Percentiles rank a stretch among this genome's conserved stretches.
Evolutionary conservation across 208 protist genomes (phyloP).

Genomic region (Crithidia sp.): DNA sequence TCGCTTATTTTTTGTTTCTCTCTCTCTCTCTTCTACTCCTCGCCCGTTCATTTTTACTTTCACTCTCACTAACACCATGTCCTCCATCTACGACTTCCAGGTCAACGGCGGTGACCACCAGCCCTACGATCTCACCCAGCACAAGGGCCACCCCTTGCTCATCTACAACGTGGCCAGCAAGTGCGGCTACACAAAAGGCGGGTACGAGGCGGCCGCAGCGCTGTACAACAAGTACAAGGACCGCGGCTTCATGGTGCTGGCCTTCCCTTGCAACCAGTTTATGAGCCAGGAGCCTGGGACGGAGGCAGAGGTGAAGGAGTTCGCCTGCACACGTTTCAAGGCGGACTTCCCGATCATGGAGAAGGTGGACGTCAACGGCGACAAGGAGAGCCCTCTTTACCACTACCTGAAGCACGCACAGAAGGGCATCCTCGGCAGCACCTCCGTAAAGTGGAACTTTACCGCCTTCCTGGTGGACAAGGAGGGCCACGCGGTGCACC

Average conservation of each 20-base stretch:
- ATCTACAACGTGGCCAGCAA: conserved; percentile 94
- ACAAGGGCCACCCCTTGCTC: conserved; percentile 88
- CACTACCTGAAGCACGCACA: conserved; percentile 74
- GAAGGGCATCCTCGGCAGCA: conserved; percentile 62
- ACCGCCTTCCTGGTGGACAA: conserved; percentile 90
- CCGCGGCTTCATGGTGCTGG: conserved; percentile 88
- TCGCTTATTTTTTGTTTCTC: no score
- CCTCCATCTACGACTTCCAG: conserved; percentile 83
- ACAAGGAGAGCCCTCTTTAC: conserved; percentile 81
- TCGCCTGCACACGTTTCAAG: conserved; percentile 60
- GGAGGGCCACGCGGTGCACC: conserved; percentile 63
- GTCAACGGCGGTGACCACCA: conserved; percentile 66
- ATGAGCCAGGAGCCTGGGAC: conserved; percentile 82
- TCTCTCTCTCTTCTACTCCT: no score
- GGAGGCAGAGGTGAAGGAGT: conserved; percentile 76
- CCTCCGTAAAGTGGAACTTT: conserved; percentile 94
- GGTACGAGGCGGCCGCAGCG: conserved; percentile 71
- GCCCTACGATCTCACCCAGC: conserved; percentile 82
- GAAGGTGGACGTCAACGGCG: conserved; percentile 92
- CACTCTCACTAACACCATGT: background rate
- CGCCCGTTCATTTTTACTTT: background rate
- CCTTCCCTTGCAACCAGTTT: conserved; percentile 95
- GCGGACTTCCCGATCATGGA: conserved; percentile 85
- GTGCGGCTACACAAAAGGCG: conserved; percentile 87
- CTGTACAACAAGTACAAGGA: conserved; percentile 91